Evolutionary conservation across 1,139 yeast genomes (phyloP), one percentile per base, ranked within the genome.

Genomic region (Yamadazyma songkhlaensis): DNA sequence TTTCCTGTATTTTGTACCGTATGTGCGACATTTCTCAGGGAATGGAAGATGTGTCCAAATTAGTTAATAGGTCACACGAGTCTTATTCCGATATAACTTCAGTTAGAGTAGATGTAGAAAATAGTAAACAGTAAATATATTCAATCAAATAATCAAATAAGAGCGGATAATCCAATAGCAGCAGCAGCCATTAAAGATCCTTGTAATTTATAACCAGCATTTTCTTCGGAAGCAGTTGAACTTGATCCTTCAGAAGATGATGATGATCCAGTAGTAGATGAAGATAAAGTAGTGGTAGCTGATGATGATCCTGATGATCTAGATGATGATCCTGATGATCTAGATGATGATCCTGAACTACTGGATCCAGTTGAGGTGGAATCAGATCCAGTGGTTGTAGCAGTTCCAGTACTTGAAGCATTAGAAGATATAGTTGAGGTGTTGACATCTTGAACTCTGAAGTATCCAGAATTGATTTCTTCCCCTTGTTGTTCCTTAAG

Each of bases 21-120:
- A 38, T 50, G 23, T 61, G 60, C 36, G 72, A 69, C 35, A 43
- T 59, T 6, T 68, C 67, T 22, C 48, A 54, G 39, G 74, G 74
- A 1, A 63, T 63, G 60, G 39, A 39, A 22, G 60, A 57, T 40
- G 63, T 40, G 5, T 37, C 44, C 9, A 42, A n/a, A 28, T 21
- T 44, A 4, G 27, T 22, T 9, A 13, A 23, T 13, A 17, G 14
- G 20, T 12, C 20, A 9, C 20, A 26, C 20, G 20, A 17, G 6
- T 17, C 20, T 17, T 4, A 17, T 17, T 6, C 6, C 6, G 20
- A 17, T 4, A n/a, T 25, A 9, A 25, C n/a, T n/a, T 8, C 28
- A 17, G 6, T 17, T 6, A 17, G 20, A 17, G 20, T 17, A 4
- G 20, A 17, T 17, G 6, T 17, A 17, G 20, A 17, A 4, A 17